Evolutionary conservation across 2,329 filamentous ascomycete species (phyloP).

Genomic region (Dryadomyces sulphureus): DNA sequence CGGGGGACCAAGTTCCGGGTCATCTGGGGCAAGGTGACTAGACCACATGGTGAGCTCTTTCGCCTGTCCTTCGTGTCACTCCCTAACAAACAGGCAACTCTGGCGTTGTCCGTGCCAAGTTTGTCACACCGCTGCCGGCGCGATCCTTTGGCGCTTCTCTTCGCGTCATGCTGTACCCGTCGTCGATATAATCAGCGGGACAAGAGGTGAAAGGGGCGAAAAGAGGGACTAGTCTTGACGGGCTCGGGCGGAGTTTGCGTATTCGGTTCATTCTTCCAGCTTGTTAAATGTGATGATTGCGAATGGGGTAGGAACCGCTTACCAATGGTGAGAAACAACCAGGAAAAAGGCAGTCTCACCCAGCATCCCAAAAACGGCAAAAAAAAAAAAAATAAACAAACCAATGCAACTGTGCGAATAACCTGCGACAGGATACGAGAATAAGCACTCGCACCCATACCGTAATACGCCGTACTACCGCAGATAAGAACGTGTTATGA

Average conservation of each 20-base stretch:
- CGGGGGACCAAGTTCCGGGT: slow-evolving; percentile 97
- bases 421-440: too few relatives aligned
- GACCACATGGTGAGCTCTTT: slow-evolving; percentile 11
- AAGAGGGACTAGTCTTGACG: background rate
- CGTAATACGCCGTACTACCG: too few relatives aligned
- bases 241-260: slow-evolving; percentile 3
- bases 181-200: slow-evolving; percentile 61
- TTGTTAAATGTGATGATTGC: slow-evolving; percentile 3
- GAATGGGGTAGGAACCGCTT: slow-evolving; percentile 1
- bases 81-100: slow-evolving; percentile 58
- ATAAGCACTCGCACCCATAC: too few relatives aligned
- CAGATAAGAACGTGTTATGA: too few relatives aligned
- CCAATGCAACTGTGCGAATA: too few relatives aligned
- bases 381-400: slow-evolving; percentile 2
- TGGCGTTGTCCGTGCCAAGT: slow-evolving; percentile 94
- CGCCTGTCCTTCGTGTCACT: background rate
- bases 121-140: slow-evolving; percentile 87
- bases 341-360: background rate
- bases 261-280: slow-evolving; percentile 4
- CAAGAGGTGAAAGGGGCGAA: background rate
- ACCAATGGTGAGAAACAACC: background rate
- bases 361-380: background rate
- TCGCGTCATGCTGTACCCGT: slow-evolving; percentile 96
- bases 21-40: slow-evolving; percentile 16
- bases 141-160: slow-evolving; percentile 94